Evolutionary conservation across 2,329 filamentous ascomycete species (phyloP), one percentile per base, ranked within the genome.

Genomic region (Xylaria sp.): DNA sequence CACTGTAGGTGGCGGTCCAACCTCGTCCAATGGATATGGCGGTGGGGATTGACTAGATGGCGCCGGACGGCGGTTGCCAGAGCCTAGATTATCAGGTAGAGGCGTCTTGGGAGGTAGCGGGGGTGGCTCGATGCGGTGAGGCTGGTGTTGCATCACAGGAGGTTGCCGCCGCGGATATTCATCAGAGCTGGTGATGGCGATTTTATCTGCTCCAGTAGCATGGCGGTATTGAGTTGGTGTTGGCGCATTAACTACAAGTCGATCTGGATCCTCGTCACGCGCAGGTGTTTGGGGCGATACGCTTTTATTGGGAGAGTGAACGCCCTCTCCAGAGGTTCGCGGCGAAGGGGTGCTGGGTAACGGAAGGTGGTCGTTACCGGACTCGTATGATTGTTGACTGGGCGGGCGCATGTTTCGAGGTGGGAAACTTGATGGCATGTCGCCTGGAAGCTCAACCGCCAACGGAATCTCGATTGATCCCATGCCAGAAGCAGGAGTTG

Each of bases 1-100:
- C 7, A 97, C 93, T 6, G 88, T 84, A 3, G 95, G 95, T 20
- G 95, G 94, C 33, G 92, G 90, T 31, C 91, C 92, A 75, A 97
- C 92, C 53, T 90, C 88, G 54, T 89, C 90, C 57, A 93, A 81
- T 0, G 95, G 95, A 78, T 97, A 97, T 0, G 94, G 94, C 40
- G 93, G 85, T 9, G 83, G 79, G 0, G 79, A 70, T 6, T 62
- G 63, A 15, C 59, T 59, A 20, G 73, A 65, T 20, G 71, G 62
- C 26, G 69, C 76, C 59, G 73, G 77, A 74, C 67, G 81, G 75
- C 68, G 80, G 74, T 72, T 82, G 75, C 70, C 77, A 44, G 70
- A 75, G 54, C 61, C 75, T 72, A 78, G 83, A 73, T 78, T 78
- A 66, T 88, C 89, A 0, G 86, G 88, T 3, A 94, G 85, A 0